phyloP scores from a whole-genome alignment of 2,329 filamentous ascomycete genomes.

The Colletotrichum tofieldiae region DNA sequence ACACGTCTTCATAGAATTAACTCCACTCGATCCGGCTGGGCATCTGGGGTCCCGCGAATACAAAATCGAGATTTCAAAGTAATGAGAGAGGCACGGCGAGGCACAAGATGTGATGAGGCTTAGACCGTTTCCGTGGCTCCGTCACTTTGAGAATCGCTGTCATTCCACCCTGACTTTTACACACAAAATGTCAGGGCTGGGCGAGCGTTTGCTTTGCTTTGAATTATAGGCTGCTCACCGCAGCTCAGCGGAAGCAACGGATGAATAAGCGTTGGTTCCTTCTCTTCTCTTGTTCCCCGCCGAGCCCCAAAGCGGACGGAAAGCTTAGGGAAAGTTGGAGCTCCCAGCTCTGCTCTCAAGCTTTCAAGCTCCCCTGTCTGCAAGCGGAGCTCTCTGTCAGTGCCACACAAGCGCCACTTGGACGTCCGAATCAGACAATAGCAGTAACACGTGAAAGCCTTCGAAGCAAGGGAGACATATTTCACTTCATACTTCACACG shows the following conservation, averaged over 20 bases:
- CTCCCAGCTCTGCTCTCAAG: not conserved
- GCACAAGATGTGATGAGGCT: not conserved
- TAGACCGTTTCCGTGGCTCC: not conserved
- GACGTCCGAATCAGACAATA: constrained; percentile 15
- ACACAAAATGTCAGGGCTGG: not conserved
- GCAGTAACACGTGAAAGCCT: constrained; percentile 22
- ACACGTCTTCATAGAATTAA: constrained; percentile 27
- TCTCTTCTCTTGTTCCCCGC: not conserved
- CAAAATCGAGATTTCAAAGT: constrained; percentile 3
- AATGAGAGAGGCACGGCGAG: too few relatives aligned
- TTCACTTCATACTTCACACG: not conserved
- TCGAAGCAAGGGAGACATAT: constrained; percentile 11
- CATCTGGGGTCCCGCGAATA: constrained; percentile 16
- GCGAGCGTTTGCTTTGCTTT: not conserved
- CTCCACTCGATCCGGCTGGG: constrained; percentile 30
- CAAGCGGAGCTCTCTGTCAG: constrained; percentile 21
- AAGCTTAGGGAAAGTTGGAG: constrained; percentile 9
- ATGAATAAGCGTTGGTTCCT: not conserved
- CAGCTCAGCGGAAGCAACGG: too few relatives aligned
- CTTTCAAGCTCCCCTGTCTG: constrained; percentile 17
- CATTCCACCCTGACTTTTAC: not conserved
- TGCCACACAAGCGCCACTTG: constrained; percentile 20
- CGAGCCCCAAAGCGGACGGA: constrained; percentile 1
- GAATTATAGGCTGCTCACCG: not conserved
- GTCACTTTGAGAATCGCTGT: not conserved